phyloP scores from a whole-genome alignment of 768 basidiomycete genomes.

The Naganishia friedmannii region DNA sequence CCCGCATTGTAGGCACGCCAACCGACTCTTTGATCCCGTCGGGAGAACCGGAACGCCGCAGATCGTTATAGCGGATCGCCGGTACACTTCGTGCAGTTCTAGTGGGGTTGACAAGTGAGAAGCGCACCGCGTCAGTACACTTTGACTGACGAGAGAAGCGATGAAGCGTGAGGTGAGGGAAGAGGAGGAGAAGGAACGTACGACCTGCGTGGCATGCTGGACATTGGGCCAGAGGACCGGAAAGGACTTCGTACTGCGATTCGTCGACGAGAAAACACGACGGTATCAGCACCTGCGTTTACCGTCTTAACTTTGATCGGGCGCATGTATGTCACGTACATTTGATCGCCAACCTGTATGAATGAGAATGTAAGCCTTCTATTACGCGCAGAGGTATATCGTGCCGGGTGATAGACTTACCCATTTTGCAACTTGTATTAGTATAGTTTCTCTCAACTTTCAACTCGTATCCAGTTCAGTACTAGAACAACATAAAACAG shows the following conservation, averaged over 20 bases:
- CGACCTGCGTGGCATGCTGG: background rate
- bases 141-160: background rate
- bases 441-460: background rate
- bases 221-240: background rate
- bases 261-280: background rate
- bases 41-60: conserved; percentile 5
- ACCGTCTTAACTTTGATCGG: background rate
- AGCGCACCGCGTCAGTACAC: background rate
- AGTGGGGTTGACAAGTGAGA: too few relatives aligned
- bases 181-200: background rate
- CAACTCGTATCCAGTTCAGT: background rate
- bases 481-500: too few relatives aligned
- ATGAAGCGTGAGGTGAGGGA: background rate
- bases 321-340: background rate
- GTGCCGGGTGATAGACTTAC: too few relatives aligned
- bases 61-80: background rate
- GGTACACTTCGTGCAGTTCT: conserved; percentile 9
- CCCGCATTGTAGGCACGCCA: conserved; percentile 7
- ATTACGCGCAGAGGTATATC: background rate
- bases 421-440: background rate
- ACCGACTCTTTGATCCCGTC: background rate
- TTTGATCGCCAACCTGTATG: background rate
- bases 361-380: background rate
- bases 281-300: background rate
- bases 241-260: conserved; percentile 16